Evolutionary conservation across 2,329 filamentous ascomycete species (phyloP).

Genomic region (Claviceps lovelessii): DNA sequence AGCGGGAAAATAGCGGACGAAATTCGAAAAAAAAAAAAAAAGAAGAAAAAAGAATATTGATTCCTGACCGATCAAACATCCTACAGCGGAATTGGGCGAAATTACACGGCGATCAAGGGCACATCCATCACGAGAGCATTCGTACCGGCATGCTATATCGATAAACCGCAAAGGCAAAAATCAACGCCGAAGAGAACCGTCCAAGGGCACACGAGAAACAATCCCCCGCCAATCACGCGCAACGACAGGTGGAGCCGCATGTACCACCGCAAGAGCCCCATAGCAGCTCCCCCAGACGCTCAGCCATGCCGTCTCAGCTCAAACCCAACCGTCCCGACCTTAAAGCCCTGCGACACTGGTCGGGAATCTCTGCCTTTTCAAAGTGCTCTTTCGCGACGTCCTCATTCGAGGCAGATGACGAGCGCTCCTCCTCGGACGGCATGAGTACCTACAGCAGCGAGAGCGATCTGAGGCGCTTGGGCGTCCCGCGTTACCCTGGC

Average conservation of each 20-base stretch:
- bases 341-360: constrained; percentile 29
- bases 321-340: constrained; percentile 27
- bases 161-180: too few relatives aligned
- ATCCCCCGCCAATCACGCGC: constrained; percentile 2
- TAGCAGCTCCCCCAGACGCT: neutral
- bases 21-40: too few relatives aligned
- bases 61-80: neutral
- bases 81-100: too few relatives aligned
- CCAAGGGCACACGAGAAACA: too few relatives aligned
- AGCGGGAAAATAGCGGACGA: neutral
- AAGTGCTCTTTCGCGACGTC: constrained; percentile 45
- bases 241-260: neutral
- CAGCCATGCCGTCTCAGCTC: constrained; percentile 4
- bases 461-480: constrained; percentile 20
- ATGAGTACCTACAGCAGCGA: constrained; percentile 25
- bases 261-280: neutral
- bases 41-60: too few relatives aligned
- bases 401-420: constrained; percentile 56
- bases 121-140: too few relatives aligned
- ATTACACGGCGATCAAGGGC: too few relatives aligned
- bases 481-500: constrained; percentile 49
- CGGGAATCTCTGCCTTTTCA: constrained; percentile 34
- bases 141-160: neutral
- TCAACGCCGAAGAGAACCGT: too few relatives aligned
- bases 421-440: constrained; percentile 33